Evolutionary conservation across 1,139 yeast species (phyloP).

Genomic region (Casaregolazyma lundiana): DNA sequence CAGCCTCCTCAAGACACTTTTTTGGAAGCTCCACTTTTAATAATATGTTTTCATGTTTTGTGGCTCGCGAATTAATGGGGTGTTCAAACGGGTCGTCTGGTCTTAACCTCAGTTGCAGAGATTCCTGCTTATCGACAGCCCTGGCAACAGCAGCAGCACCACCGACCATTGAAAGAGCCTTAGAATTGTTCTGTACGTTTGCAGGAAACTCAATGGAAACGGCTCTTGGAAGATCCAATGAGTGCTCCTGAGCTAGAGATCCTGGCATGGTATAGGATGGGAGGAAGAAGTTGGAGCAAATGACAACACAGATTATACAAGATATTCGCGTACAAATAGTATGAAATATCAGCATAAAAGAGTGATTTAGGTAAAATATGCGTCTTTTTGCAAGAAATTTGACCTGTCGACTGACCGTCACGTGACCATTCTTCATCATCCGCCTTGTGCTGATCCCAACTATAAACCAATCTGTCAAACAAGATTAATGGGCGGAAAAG

Average conservation of each 20-base stretch:
- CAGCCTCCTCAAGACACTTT: conserved; percentile 43
- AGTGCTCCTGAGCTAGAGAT: conserved; percentile 20
- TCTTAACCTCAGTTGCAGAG: conserved; percentile 62
- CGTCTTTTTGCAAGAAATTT: no score
- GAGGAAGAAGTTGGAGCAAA: neutral
- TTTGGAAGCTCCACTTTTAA: conserved; percentile 69
- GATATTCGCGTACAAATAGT: no score
- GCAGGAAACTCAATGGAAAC: conserved; percentile 67
- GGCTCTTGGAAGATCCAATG: conserved; percentile 24
- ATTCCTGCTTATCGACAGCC: conserved; percentile 26
- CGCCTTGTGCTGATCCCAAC: neutral
- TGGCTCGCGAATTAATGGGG: conserved; percentile 54
- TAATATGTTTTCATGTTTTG: conserved; percentile 57
- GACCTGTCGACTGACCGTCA: no score
- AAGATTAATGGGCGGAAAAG: conserved; percentile 45
- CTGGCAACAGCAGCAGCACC: conserved; percentile 46
- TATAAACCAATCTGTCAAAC: neutral
- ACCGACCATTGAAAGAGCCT: conserved; percentile 74
- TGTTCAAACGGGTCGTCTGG: conserved; percentile 71
- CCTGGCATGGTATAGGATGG: neutral
- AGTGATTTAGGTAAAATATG: no score
- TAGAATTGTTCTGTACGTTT: conserved; percentile 54
- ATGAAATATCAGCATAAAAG: no score
- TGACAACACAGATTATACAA: no score
- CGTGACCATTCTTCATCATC: neutral